phyloP scores from a whole-genome alignment of 495 filamentous ascomycete genomes.

The Sordaria brevicollis region DNA sequence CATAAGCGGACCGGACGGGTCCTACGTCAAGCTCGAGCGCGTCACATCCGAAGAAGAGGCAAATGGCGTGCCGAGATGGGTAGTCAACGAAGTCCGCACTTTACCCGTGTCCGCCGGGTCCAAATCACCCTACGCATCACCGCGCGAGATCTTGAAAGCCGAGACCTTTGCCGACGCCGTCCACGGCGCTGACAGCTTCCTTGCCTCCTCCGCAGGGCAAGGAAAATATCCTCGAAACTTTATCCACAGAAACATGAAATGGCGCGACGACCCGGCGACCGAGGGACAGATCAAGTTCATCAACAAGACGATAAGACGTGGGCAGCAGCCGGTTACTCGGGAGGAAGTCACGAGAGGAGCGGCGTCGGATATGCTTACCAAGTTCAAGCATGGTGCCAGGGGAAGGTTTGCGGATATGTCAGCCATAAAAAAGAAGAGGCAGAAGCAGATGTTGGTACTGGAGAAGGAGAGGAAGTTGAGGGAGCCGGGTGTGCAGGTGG shows the following conservation, averaged over 20 bases:
- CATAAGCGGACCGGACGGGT: conserved; percentile 44
- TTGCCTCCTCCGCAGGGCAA: background rate
- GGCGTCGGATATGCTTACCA: conserved; percentile 88
- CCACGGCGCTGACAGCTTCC: conserved; percentile 54
- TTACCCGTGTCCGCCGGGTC: conserved; percentile 19
- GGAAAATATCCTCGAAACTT: conserved; percentile 49
- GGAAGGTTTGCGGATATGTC: conserved; percentile 50
- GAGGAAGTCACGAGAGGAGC: conserved; percentile 64
- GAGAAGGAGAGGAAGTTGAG: conserved; percentile 30
- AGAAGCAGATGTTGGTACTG: conserved; percentile 31
- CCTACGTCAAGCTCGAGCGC: conserved; percentile 54
- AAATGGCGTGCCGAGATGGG: conserved; percentile 7
- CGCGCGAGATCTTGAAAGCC: conserved; percentile 51
- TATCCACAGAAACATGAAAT: conserved; percentile 48
- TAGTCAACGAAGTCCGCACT: conserved; percentile 27
- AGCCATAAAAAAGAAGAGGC: conserved; percentile 35
- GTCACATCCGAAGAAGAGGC: conserved; percentile 6
- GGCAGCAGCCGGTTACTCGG: conserved; percentile 46
- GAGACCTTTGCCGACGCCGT: conserved; percentile 59
- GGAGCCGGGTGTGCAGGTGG: conserved; percentile 55
- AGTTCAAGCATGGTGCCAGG: conserved; percentile 72
- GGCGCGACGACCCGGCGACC: conserved; percentile 60
- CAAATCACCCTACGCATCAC: conserved; percentile 51
- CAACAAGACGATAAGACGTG: conserved; percentile 48
- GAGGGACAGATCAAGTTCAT: conserved; percentile 60